phyloP scores from a whole-genome alignment of 108 stramenopile species.

The Cyclotella kingstonii region DNA sequence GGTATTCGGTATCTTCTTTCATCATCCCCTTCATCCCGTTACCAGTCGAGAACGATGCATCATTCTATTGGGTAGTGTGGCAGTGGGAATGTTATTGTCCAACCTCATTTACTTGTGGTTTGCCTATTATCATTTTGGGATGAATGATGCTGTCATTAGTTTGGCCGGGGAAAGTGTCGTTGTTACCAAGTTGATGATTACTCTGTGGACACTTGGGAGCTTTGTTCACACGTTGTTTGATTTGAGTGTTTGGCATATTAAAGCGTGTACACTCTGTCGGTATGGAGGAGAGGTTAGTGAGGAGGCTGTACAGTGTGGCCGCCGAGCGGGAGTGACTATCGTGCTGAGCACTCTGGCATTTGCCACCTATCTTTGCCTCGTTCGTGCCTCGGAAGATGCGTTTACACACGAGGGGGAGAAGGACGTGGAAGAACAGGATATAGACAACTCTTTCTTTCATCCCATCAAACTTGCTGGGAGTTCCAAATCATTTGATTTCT shows the following conservation, averaged over 20 bases:
- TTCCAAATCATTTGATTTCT: slow-evolving; percentile 50
- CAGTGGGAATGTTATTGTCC: slow-evolving; percentile 69
- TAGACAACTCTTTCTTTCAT: slow-evolving; percentile 30
- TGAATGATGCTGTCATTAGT: slow-evolving; percentile 25
- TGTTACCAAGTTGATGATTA: slow-evolving; percentile 58
- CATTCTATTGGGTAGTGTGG: slow-evolving; percentile 56
- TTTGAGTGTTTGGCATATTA: slow-evolving; percentile 68
- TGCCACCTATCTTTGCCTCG: slow-evolving; percentile 48
- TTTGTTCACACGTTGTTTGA: slow-evolving; percentile 64
- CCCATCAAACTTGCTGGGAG: slow-evolving; percentile 25
- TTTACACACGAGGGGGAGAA: background rate
- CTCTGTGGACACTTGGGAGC: slow-evolving; percentile 80
- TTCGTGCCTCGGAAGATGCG: slow-evolving; percentile 44
- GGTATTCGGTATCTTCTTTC: slow-evolving; percentile 70
- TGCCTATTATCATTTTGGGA: slow-evolving; percentile 33
- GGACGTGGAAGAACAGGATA: background rate
- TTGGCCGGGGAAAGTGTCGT: slow-evolving; percentile 16
- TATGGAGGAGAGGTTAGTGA: slow-evolving; percentile 34
- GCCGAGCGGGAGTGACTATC: slow-evolving; percentile 40
- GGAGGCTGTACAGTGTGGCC: slow-evolving; percentile 18
- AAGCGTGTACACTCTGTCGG: slow-evolving; percentile 72
- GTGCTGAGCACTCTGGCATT: slow-evolving; percentile 40
- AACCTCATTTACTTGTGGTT: slow-evolving; percentile 69
- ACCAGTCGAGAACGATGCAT: slow-evolving; percentile 50
- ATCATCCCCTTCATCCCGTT: slow-evolving; percentile 70